Evolutionary conservation across 768 basidiomycete genomes (phyloP), one percentile per base, ranked within the genome.

Genomic region (Suillus paluster): DNA sequence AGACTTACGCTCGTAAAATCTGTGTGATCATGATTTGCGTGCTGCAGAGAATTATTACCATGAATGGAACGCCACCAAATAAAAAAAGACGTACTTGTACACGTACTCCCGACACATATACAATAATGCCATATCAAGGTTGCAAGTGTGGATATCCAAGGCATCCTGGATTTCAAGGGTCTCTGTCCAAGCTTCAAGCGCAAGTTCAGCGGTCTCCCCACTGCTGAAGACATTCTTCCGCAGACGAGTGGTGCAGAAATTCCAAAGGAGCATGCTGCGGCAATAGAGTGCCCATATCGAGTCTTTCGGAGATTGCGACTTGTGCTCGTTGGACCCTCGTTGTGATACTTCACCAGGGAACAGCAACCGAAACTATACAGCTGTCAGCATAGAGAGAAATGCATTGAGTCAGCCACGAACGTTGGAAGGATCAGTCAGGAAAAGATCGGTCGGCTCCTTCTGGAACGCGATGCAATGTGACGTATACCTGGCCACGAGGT

Each of bases 271-370:
- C 88, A 93, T 90, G 70, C 86, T 86, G 38, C 92, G 86, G 74
- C 90, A 92, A 67, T 91, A 91, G 30, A 94, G 77, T 0, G 90
- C 91, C 91, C 91, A 93, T 2, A 94, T 81, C 17, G 88, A 87
- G 64, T 93, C 89, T 70, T 92, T 93, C 17, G 87, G 81, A 19
- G 87, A 87, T 38, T 80, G 81, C 36, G 77, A 75, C 59, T 80
- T 77, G 58, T 75, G 75, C 25, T 78, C 74, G 45, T 77, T 66
- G 7, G 83, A 77, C 21, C 75, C 69, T 56, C 85, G 84, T 68
- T 87, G 85, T 46, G 81, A 75, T 8, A 83, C 81, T 73, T 94
- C 91, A 1, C 90, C 91, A 1, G 92, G 92, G 73, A 93, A 93
- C 45, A 92, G 77, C 86, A 93, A 65, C 50, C 65, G 60, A 49